These are phyloP conservation scores for Cylindrotheca closterium DNA, from an alignment of 108 stramenopile species.

Conservation along the genomic window DNA sequence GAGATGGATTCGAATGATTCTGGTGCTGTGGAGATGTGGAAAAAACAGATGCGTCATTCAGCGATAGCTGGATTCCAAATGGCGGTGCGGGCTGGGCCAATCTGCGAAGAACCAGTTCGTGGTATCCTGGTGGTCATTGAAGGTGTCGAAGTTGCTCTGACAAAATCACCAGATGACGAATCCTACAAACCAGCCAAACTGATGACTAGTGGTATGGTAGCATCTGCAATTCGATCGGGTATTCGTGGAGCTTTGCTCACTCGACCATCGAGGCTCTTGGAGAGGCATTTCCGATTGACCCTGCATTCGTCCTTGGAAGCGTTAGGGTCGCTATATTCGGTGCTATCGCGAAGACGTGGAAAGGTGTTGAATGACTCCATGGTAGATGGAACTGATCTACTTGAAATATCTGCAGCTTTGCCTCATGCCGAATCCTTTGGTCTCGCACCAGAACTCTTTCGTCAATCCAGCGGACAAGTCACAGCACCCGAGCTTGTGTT, in stretches of 20 bases:
- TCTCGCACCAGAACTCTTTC: slow-evolving; percentile 77
- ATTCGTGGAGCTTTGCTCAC: slow-evolving; percentile 79
- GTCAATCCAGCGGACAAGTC: slow-evolving; percentile 84
- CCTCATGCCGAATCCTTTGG: slow-evolving; percentile 91
- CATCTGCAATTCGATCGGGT: slow-evolving; percentile 68
- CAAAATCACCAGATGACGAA: slow-evolving; percentile 8
- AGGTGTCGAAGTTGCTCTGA: slow-evolving; percentile 77
- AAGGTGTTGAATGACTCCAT: slow-evolving; percentile 86
- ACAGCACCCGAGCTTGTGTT: slow-evolving; percentile 89
- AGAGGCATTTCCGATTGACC: slow-evolving; percentile 77
- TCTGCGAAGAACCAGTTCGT: slow-evolving; percentile 88
- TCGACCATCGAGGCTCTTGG: slow-evolving; percentile 76
- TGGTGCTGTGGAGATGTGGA: slow-evolving; percentile 65
- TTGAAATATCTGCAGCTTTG: slow-evolving; percentile 72
- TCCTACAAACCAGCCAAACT: slow-evolving; percentile 41
- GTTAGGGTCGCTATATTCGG: slow-evolving; percentile 76
- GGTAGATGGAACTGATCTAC: slow-evolving; percentile 90
- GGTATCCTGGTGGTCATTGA: slow-evolving; percentile 79
- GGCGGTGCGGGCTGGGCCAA: slow-evolving; percentile 75
- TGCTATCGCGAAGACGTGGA: slow-evolving; percentile 83
- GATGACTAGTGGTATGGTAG: slow-evolving; percentile 78
- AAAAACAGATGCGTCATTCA: slow-evolving; percentile 70
- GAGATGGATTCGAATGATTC: slow-evolving; percentile 25
- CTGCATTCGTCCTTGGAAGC: slow-evolving; percentile 81
- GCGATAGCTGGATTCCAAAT: slow-evolving; percentile 81